Percentiles rank a stretch among this genome's conserved stretches.
Conservation (phyloP, 768 basidiomycete species). For the Leccinum ochraceum region DNA sequence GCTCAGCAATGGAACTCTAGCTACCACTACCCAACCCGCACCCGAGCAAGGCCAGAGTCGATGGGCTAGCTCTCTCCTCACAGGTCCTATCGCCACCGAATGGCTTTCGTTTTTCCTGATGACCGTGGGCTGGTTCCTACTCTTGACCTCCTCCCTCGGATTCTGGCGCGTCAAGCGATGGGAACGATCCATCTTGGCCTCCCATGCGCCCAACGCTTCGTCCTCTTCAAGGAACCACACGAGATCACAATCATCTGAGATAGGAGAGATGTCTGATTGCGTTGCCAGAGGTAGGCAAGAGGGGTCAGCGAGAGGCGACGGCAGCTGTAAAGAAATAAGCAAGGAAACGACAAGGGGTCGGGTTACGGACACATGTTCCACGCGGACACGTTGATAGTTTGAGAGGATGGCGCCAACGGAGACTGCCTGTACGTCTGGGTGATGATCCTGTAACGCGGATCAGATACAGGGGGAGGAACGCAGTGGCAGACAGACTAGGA, state of each 20-base stretch:
- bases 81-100: slow-evolving; percentile 78
- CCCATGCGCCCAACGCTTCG: slow-evolving; percentile 34
- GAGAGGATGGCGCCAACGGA: slow-evolving; percentile 97
- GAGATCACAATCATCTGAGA: slow-evolving; percentile 51
- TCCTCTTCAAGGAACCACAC: slow-evolving; percentile 37
- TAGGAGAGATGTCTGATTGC: slow-evolving; percentile 83
- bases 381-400: slow-evolving; percentile 94
- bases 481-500: slow-evolving; percentile 62
- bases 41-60: slow-evolving; percentile 12
- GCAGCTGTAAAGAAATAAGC: slow-evolving; percentile 51
- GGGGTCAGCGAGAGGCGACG: slow-evolving; percentile 76
- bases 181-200: slow-evolving; percentile 74
- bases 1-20: slow-evolving; percentile 30
- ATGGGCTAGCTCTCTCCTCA: slow-evolving; percentile 43
- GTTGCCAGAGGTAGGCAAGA: slow-evolving; percentile 92
- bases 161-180: slow-evolving; percentile 91
- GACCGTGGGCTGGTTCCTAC: slow-evolving; percentile 87
- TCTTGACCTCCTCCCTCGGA: slow-evolving; percentile 87
- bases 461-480: slow-evolving; percentile 2
- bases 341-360: neutral
- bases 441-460: slow-evolving; percentile 48
- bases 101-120: slow-evolving; percentile 96
- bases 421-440: slow-evolving; percentile 83
- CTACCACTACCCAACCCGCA: slow-evolving; percentile 9
- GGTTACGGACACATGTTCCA: slow-evolving; percentile 88